A percentile compares a stretch with the other conserved stretches of the same genome.
These are phyloP conservation scores for Cinnamomum chago DNA, from an alignment of 164 flowering plant genomes.

Conservation along the genomic window DNA sequence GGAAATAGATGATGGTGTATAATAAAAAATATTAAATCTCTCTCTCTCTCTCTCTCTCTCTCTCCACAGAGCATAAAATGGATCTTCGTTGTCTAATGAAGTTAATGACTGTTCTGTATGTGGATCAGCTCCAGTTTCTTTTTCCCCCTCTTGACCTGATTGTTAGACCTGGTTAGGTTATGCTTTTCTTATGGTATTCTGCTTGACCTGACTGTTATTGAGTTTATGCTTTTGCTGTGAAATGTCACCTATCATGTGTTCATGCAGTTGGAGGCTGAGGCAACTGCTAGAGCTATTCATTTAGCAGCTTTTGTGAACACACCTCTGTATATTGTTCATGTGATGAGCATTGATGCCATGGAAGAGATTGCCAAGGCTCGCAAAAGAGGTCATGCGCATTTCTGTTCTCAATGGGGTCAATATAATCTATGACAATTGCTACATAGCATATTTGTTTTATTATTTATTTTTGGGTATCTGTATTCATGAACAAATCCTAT, in stretches of 20 bases:
- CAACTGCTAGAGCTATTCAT: conserved; percentile 93
- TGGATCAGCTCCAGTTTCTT: no score
- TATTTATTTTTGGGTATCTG: neutral
- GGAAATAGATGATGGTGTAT: no score
- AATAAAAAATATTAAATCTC: no score
- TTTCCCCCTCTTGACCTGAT: no score
- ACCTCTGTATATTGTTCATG: conserved; percentile 95
- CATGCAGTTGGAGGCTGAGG: conserved; percentile 93
- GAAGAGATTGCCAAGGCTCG: conserved; percentile 94
- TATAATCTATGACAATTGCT: neutral
- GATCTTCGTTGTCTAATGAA: no score
- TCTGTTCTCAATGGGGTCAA: neutral
- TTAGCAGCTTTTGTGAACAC: conserved; percentile 88
- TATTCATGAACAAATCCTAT: no score
- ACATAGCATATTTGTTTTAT: neutral
- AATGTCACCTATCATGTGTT: neutral
- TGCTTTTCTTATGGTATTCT: no score
- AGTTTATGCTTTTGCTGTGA: neutral
- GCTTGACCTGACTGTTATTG: neutral
- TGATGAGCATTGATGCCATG: conserved; percentile 99
- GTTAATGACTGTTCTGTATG: no score
- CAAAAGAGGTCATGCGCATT: conserved; percentile 50
- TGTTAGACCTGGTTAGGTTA: no score
- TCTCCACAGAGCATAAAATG: no score
- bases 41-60: no score